Base-by-base conservation (phyloP, 2,329 filamentous ascomycete genomes). In the Gaeumannomyces tritici region DNA sequence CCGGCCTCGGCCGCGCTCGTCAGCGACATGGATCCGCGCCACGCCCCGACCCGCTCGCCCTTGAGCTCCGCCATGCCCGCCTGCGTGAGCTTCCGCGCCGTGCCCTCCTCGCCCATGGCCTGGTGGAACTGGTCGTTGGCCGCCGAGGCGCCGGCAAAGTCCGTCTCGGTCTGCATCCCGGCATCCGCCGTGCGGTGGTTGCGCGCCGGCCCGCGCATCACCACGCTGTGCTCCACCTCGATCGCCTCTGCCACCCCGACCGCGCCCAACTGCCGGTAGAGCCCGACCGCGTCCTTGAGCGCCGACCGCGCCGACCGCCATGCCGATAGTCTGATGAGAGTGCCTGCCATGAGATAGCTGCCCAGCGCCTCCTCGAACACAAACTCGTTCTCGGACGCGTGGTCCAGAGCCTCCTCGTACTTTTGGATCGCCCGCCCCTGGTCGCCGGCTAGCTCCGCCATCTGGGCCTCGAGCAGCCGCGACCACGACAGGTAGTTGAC, bases 401-500 rank as follows among this genome's bases (percentile, higher is more conserved):
- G 89, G 67, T 93, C 89, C 63, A 92, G 74, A 8, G 87, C 85
- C 65, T 84, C 79, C 70, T 93, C 90, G 68, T 91, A 93, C 57
- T 82, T 76, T 28, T 76, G 76, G 42, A 92, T 78, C 9, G 88
- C 85, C 2, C 73, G 70, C 3, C 83, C 85, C 64, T 85, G 80
- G 42, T 87, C 75, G 9, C 74, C 74, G 6, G 77, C 75, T 62
- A 90, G 76, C 67, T 93, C 89, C 3, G 83, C 80, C 24, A 90
- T 76, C 67, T 91, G 87, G 1, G 88, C 89, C 62, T 85, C 82
- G 0, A 93, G 77, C 18, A 91, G 75, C 63, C 81, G 83, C 5
- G 87, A 84, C 86, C 88, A 92, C 1, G 82, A 76, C 12, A 86
- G 74, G 71, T 91, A 93, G 72, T 93, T 93, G 68, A 89, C 80